Evolutionary conservation across 139 green algal species (phyloP).

Genomic region (Limnomonas spitsbergensis): DNA sequence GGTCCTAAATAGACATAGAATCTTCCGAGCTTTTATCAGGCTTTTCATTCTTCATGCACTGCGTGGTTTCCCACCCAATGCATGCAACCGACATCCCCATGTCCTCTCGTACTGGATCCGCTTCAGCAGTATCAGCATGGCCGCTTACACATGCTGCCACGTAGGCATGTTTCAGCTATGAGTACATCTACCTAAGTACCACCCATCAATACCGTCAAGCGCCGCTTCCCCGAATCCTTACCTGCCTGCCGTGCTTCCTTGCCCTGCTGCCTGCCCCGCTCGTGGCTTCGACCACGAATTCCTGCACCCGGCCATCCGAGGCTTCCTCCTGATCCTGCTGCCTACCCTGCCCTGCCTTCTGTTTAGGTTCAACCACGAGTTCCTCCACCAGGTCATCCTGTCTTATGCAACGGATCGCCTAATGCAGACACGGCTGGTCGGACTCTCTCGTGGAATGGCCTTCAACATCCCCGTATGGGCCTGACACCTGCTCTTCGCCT

Average conservation of each 20-base stretch:
- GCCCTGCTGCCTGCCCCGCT: too few relatives aligned
- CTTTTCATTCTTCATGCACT: too few relatives aligned
- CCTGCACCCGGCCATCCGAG: not conserved
- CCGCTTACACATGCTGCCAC: not conserved
- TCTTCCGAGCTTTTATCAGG: too few relatives aligned
- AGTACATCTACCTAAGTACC: too few relatives aligned
- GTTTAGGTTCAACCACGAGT: conserved; percentile 31
- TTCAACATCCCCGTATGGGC: conserved; percentile 5
- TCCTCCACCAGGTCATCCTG: conserved; percentile 34
- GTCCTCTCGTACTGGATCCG: too few relatives aligned
- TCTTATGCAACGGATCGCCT: conserved; percentile 9
- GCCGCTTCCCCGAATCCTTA: not conserved
- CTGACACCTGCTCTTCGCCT: too few relatives aligned
- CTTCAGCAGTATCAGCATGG: too few relatives aligned
- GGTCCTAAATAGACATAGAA: too few relatives aligned
- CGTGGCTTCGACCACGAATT: not conserved
- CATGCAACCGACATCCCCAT: too few relatives aligned
- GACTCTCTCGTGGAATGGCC: not conserved
- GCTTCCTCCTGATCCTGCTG: not conserved
- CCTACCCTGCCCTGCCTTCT: not conserved
- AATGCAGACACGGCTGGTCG: not conserved
- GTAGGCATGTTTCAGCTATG: too few relatives aligned
- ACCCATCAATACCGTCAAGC: too few relatives aligned
- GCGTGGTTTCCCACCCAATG: too few relatives aligned
- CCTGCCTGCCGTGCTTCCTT: not conserved